Conservation (phyloP, 2,329 filamentous ascomycete genomes). For the Colletotrichum eremochloae region DNA sequence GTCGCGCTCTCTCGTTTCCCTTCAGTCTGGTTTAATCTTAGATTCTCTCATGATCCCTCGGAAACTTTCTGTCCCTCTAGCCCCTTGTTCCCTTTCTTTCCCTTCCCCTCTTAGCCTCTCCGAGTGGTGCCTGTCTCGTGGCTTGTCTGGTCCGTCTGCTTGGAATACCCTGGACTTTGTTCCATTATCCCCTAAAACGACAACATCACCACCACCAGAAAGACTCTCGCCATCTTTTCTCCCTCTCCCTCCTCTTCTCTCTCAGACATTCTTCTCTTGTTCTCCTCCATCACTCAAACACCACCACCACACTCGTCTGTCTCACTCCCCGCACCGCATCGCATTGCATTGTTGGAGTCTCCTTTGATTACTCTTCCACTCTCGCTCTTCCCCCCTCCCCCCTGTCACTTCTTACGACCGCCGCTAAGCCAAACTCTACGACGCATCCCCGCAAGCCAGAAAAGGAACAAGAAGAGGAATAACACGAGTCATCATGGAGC, state of each 20-base stretch:
- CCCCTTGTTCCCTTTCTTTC: neutral
- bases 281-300: no score
- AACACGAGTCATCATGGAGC: slow-evolving; percentile 38
- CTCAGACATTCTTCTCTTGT: no score
- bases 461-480: neutral
- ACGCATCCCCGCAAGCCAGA: neutral
- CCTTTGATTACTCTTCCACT: neutral
- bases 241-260: neutral
- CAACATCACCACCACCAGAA: neutral
- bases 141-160: no score
- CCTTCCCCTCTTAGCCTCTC: neutral
- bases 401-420: slow-evolving; percentile 22
- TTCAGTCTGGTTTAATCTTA: neutral
- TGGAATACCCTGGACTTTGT: no score
- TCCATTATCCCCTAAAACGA: no score
- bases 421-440: slow-evolving; percentile 20
- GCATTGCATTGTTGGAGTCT: neutral
- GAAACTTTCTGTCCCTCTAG: neutral
- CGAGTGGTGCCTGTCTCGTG: neutral
- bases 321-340: neutral
- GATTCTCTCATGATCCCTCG: neutral
- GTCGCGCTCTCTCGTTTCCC: neutral
- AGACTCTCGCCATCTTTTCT: neutral
- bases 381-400: neutral
- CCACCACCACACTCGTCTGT: neutral